phyloP scores from a whole-genome alignment of 2,329 filamentous ascomycete genomes.

The Nothophoma quercina region DNA sequence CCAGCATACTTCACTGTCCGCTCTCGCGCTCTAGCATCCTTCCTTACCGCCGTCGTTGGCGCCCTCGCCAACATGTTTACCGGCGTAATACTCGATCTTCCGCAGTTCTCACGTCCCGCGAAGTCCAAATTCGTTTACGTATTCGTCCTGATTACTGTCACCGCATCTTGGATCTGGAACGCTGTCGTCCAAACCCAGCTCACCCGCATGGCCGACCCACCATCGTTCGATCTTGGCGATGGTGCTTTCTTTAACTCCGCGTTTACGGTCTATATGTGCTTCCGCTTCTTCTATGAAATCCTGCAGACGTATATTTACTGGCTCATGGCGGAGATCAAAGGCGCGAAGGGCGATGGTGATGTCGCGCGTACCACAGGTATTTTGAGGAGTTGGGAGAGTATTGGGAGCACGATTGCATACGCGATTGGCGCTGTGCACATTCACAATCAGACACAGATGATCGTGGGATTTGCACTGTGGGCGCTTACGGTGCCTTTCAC shows the following conservation, averaged over 20 bases:
- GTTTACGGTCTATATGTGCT: conserved; percentile 15
- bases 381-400: conserved; percentile 13
- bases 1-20: conserved; percentile 16
- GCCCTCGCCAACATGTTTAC: conserved; percentile 11
- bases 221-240: conserved; percentile 14
- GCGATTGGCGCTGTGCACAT: conserved; percentile 14
- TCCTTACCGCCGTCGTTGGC: conserved; percentile 10
- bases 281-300: conserved; percentile 17
- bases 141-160: conserved; percentile 10
- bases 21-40: conserved; percentile 12
- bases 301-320: conserved; percentile 14
- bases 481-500: conserved; percentile 9
- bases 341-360: conserved; percentile 10
- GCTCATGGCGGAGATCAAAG: conserved; percentile 17
- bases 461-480: conserved; percentile 12
- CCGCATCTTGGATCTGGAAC: conserved; percentile 17
- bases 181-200: conserved; percentile 6
- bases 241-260: conserved; percentile 13
- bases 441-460: conserved; percentile 14
- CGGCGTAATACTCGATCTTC: conserved; percentile 9
- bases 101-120: conserved; percentile 3
- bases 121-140: conserved; percentile 13
- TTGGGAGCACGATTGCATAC: conserved; percentile 15
- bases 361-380: conserved; percentile 15
- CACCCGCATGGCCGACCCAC: background rate